Conservation (phyloP, 1,284 basidiomycete genomes). For the Sparassis latifolia region DNA sequence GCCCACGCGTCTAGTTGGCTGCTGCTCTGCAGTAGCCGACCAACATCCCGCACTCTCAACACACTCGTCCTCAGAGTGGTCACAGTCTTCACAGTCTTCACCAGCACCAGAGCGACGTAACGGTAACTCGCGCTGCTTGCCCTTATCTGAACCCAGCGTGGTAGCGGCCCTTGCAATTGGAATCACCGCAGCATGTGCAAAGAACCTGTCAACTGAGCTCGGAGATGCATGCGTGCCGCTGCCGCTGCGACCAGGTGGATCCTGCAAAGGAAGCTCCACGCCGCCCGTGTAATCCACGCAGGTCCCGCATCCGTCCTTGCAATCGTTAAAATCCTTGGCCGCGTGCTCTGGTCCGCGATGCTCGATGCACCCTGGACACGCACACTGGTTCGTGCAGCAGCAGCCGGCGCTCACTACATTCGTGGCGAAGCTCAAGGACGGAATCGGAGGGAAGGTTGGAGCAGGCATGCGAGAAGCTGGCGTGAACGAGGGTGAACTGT, state of each 20-base stretch:
- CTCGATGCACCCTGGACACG: slow-evolving; percentile 67
- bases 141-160: no score
- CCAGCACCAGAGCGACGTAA: no score
- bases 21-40: no score
- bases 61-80: no score
- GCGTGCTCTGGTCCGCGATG: slow-evolving; percentile 50
- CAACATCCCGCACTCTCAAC: no score
- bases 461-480: slow-evolving; percentile 13
- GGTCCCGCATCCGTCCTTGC: slow-evolving; percentile 54
- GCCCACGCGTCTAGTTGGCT: no score
- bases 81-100: no score
- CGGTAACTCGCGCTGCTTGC: no score
- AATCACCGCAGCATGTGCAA: slow-evolving; percentile 51
- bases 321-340: slow-evolving; percentile 40
- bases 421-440: slow-evolving; percentile 48
- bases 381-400: slow-evolving; percentile 61
- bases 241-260: slow-evolving; percentile 12
- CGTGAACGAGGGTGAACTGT: neutral
- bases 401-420: slow-evolving; percentile 59
- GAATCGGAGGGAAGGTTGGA: slow-evolving; percentile 47
- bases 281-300: slow-evolving; percentile 51
- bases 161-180: slow-evolving; percentile 12
- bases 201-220: slow-evolving; percentile 52
- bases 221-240: slow-evolving; percentile 3
- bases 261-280: slow-evolving; percentile 32